Evolutionary conservation across 2,329 filamentous ascomycete genomes (phyloP).

Genomic region (Alternaria consortialis): DNA sequence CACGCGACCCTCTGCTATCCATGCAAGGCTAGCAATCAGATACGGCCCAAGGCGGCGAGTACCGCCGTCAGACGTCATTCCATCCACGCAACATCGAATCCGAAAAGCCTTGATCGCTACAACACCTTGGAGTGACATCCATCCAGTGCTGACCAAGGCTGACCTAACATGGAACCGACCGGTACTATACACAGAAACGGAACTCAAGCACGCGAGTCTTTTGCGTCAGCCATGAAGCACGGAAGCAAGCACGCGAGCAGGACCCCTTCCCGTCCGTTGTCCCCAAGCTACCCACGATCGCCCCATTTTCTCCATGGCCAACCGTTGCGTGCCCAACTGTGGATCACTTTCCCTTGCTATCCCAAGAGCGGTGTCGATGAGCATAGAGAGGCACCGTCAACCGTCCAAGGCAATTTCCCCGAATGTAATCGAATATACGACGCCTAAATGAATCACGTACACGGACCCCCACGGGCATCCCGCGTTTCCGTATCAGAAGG

Average conservation of each 20-base stretch:
- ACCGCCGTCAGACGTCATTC: constrained; percentile 5
- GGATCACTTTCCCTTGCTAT: constrained; percentile 18
- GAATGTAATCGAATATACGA: constrained; percentile 27
- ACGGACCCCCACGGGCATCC: constrained; percentile 36
- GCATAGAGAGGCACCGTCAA: neutral
- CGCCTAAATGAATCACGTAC: constrained; percentile 44
- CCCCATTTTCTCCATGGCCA: constrained; percentile 17
- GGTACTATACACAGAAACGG: constrained; percentile 1
- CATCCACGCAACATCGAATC: neutral
- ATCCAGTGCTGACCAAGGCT: constrained; percentile 20
- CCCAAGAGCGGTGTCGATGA: neutral
- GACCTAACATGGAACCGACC: constrained; percentile 1
- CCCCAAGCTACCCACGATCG: constrained; percentile 14
- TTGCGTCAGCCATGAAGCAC: constrained; percentile 20
- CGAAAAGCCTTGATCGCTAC: constrained; percentile 2
- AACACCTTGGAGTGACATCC: constrained; percentile 14
- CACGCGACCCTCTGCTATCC: constrained; percentile 3
- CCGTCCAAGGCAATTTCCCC: constrained; percentile 11
- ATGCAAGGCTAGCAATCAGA: neutral
- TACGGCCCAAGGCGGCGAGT: constrained; percentile 2
- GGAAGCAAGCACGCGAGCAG: constrained; percentile 33
- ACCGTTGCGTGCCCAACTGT: constrained; percentile 21
- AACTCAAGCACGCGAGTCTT: constrained; percentile 27
- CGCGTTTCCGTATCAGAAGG: constrained; percentile 26
- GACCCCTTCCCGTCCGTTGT: constrained; percentile 24